These are phyloP conservation scores for Rhizopogon vesiculosus DNA, from an alignment of 768 basidiomycete species.

Conservation along the genomic window DNA sequence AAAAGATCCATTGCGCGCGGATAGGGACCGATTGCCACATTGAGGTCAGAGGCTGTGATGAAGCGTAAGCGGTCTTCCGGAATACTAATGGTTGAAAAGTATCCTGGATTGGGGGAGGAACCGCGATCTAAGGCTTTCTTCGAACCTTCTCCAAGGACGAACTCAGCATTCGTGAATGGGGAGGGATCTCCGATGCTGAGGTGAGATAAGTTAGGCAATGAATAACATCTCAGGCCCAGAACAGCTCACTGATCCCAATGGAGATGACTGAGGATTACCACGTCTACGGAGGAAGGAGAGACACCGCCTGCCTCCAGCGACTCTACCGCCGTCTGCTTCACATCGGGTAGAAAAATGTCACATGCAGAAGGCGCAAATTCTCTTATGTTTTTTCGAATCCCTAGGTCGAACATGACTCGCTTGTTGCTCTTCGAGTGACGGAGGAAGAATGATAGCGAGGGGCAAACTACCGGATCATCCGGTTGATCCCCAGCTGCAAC, in stretches of 20 bases:
- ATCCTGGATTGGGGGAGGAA: conserved; percentile 35
- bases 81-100: conserved; percentile 22
- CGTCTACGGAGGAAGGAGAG: conserved; percentile 35
- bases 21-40: conserved; percentile 40
- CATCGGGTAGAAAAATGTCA: conserved; percentile 23
- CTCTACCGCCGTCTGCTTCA: conserved; percentile 30
- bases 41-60: conserved; percentile 25
- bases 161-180: conserved; percentile 37
- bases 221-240: conserved; percentile 34
- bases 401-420: conserved; percentile 52
- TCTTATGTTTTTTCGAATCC: conserved; percentile 44
- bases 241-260: conserved; percentile 46
- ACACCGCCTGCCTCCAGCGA: conserved; percentile 43
- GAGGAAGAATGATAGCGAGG: conserved; percentile 50
- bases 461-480: conserved; percentile 26
- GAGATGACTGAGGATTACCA: conserved; percentile 43
- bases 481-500: conserved; percentile 32
- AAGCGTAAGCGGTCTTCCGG: conserved; percentile 32
- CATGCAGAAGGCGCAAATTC: conserved; percentile 19
- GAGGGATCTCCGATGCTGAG: conserved; percentile 41
- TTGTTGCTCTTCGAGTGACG: conserved; percentile 37
- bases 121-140: conserved; percentile 24
- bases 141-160: conserved; percentile 39
- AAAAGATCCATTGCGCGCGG: conserved; percentile 44
- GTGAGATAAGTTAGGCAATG: conserved; percentile 33